Percentiles rank a stretch among this genome's conserved stretches.
These are phyloP conservation scores for Spiromastix sp. DNA, from an alignment of 2,329 filamentous ascomycete species.

Conservation along the genomic window DNA sequence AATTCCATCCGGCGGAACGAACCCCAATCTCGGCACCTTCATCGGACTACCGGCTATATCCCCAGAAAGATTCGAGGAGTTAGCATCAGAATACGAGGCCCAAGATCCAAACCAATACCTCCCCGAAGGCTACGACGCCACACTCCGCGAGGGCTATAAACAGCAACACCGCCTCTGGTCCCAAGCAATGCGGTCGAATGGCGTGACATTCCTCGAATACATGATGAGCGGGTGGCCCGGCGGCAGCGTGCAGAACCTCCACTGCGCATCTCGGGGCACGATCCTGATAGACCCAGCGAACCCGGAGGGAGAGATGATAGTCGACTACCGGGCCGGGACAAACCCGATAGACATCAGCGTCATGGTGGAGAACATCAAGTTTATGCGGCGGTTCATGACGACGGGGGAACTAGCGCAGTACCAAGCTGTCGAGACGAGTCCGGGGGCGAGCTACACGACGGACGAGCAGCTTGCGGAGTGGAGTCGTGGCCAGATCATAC, in stretches of 20 bases:
- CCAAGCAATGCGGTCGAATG: conserved; percentile 1
- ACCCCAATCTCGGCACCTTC: conserved; percentile 1
- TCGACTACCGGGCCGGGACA: conserved; percentile 31
- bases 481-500: conserved; percentile 1
- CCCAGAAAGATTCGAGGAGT: conserved; percentile 1
- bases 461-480: conserved; percentile 1
- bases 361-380: conserved; percentile 25
- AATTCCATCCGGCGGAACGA: background rate
- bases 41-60: conserved; percentile 1
- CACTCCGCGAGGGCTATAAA: conserved; percentile 1
- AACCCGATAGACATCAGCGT: conserved; percentile 30
- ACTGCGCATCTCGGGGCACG: conserved; percentile 32
- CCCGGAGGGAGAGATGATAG: conserved; percentile 23
- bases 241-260: conserved; percentile 10
- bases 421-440: background rate
- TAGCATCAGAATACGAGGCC: conserved; percentile 1
- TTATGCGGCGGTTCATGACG: conserved; percentile 26
- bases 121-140: conserved; percentile 1
- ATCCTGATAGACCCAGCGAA: conserved; percentile 28
- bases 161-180: conserved; percentile 2
- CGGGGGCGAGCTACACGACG: background rate
- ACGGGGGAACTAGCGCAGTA: conserved; percentile 14
- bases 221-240: conserved; percentile 2
- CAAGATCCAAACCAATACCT: conserved; percentile 2
- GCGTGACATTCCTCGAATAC: conserved; percentile 1